Evolutionary conservation across 164 flowering plant genomes (phyloP).

Genomic region (Taxillus chinensis): DNA sequence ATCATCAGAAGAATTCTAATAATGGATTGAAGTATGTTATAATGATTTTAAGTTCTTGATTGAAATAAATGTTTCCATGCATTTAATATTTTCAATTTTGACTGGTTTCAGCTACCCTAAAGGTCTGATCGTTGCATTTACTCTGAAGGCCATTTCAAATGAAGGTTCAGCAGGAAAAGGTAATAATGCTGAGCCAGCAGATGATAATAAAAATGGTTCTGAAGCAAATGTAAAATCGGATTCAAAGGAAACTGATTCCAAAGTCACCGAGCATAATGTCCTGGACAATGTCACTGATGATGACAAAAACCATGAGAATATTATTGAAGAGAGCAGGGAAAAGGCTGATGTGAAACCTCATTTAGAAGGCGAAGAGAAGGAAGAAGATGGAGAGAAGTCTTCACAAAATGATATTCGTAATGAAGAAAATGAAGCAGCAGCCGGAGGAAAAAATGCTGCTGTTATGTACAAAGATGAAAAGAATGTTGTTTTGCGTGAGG

Average conservation of each 20-base stretch:
- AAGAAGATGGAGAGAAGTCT: constrained; percentile 18
- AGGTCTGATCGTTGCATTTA: constrained; percentile 77
- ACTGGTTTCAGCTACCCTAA: constrained; percentile 65
- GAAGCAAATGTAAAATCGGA: constrained; percentile 15
- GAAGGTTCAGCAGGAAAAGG: constrained; percentile 24
- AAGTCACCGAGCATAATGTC: constrained; percentile 16
- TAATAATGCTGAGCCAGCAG: constrained; percentile 15
- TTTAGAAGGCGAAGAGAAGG: constrained; percentile 22
- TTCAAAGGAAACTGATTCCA: constrained; percentile 15
- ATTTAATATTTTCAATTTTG: constrained; percentile 1
- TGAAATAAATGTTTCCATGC: background rate
- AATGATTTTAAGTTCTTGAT: background rate
- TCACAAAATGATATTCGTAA: constrained; percentile 8
- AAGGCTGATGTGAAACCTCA: constrained; percentile 13
- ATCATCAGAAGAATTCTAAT: constrained; percentile 26
- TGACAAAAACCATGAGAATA: constrained; percentile 17
- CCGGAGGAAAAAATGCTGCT: constrained; percentile 12
- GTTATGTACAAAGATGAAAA: constrained; percentile 26
- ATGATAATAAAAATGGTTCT: constrained; percentile 13
- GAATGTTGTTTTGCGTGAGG: constrained; percentile 75
- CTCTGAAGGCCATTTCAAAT: constrained; percentile 34
- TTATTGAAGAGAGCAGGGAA: constrained; percentile 16
- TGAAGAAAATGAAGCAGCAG: constrained; percentile 12
- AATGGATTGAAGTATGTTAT: constrained; percentile 36
- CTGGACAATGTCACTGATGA: constrained; percentile 19